phyloP scores from a whole-genome alignment of 768 basidiomycete species.

The Lentinus brumalis region DNA sequence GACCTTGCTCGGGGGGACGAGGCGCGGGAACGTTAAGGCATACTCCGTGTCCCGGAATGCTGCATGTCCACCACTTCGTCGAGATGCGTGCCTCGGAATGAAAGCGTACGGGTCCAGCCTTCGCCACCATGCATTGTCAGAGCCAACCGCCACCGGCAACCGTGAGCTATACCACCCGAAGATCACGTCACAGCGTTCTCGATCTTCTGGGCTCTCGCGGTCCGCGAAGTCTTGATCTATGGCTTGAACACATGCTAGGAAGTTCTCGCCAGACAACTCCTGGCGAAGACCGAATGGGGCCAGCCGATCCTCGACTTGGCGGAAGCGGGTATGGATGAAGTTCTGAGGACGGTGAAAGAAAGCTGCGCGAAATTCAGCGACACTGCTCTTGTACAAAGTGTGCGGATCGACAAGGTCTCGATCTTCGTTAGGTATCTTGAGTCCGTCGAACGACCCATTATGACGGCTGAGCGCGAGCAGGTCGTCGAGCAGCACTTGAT shows the following conservation, averaged over 20 bases:
- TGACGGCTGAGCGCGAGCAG: not conserved
- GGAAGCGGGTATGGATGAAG: constrained; percentile 36
- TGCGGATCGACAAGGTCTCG: not conserved
- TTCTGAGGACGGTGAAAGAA: constrained; percentile 18
- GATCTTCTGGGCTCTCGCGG: constrained; percentile 14
- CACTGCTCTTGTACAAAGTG: constrained; percentile 1
- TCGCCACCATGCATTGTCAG: constrained; percentile 28
- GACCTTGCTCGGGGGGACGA: constrained; percentile 43
- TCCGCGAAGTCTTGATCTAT: constrained; percentile 28
- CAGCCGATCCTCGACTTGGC: constrained; percentile 31
- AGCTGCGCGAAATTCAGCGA: constrained; percentile 1
- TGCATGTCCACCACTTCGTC: constrained; percentile 18
- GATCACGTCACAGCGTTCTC: constrained; percentile 32
- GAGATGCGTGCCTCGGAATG: constrained; percentile 37
- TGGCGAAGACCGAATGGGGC: constrained; percentile 34
- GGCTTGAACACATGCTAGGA: constrained; percentile 38
- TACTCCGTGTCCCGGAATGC: constrained; percentile 15
- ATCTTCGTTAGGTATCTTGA: constrained; percentile 10
- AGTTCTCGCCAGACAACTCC: constrained; percentile 36
- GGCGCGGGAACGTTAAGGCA: constrained; percentile 29
- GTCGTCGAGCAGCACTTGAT: not conserved
- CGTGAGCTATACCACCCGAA: constrained; percentile 36
- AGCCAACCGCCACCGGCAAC: constrained; percentile 35
- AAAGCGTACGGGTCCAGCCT: constrained; percentile 40
- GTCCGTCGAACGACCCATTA: not conserved